Conservation (phyloP, 2,329 filamentous ascomycete genomes). For the Curvularia spicifera region DNA sequence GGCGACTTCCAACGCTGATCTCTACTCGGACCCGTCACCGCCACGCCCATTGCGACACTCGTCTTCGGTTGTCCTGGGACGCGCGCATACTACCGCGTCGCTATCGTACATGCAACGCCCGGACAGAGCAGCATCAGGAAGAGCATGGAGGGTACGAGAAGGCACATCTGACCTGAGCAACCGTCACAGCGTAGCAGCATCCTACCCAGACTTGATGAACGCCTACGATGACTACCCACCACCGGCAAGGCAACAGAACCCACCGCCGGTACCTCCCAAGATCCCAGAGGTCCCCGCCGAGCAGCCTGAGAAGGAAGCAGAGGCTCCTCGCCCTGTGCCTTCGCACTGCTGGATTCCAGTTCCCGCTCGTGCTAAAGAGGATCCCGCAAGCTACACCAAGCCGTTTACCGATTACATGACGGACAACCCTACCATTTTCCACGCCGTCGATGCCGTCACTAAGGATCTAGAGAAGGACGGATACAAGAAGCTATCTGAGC, state of each 20-base stretch:
- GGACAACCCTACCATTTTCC: constrained; percentile 91
- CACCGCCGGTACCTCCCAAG: constrained; percentile 50
- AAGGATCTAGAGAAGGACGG: constrained; percentile 73
- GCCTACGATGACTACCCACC: constrained; percentile 38
- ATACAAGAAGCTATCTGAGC: constrained; percentile 79
- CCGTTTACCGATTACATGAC: constrained; percentile 89
- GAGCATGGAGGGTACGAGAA: constrained; percentile 19
- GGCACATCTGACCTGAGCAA: constrained; percentile 18
- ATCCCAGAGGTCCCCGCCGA: constrained; percentile 34
- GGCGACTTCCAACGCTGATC: constrained; percentile 46
- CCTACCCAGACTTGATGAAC: constrained; percentile 42
- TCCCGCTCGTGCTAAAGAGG: constrained; percentile 31
- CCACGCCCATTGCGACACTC: constrained; percentile 36
- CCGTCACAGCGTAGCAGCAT: constrained; percentile 41
- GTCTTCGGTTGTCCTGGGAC: constrained; percentile 35
- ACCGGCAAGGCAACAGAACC: constrained; percentile 34
- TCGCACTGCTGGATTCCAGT: constrained; percentile 30
- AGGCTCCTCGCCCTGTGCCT: constrained; percentile 13
- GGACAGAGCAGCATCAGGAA: constrained; percentile 22
- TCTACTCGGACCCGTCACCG: constrained; percentile 46
- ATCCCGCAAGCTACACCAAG: constrained; percentile 67
- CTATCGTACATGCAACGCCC: constrained; percentile 30
- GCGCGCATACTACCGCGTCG: constrained; percentile 41
- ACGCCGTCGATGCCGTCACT: constrained; percentile 81
- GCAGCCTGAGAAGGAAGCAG: constrained; percentile 8